These are phyloP conservation scores for Verticillium zaregamsianum DNA, from an alignment of 2,329 filamentous ascomycete species.

Conservation along the genomic window DNA sequence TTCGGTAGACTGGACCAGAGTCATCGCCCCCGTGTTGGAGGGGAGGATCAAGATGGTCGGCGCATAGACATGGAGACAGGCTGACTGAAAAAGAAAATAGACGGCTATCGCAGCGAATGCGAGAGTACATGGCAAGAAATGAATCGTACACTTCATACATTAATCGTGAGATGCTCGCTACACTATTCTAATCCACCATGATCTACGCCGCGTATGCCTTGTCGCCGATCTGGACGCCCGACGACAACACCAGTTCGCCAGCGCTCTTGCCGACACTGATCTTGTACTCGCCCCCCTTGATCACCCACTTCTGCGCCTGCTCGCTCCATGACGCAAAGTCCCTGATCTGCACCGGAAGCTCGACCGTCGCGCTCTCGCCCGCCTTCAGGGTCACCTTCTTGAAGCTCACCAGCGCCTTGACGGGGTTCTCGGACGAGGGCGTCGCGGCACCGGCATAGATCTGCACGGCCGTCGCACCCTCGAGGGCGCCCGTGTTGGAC, in stretches of 20 bases:
- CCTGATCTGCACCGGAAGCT: slow-evolving; percentile 26
- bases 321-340: slow-evolving; percentile 35
- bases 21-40: slow-evolving; percentile 73
- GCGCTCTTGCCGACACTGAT: slow-evolving; percentile 17
- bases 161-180: background rate
- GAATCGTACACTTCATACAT: background rate
- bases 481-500: slow-evolving; percentile 17
- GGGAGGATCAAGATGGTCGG: slow-evolving; percentile 61
- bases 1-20: slow-evolving; percentile 72
- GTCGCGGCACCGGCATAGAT: slow-evolving; percentile 22
- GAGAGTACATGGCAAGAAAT: background rate
- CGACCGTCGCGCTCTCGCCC: slow-evolving; percentile 25
- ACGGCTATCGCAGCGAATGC: background rate
- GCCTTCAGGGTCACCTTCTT: slow-evolving; percentile 33
- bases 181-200: background rate
- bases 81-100: background rate
- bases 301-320: slow-evolving; percentile 24
- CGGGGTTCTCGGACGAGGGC: slow-evolving; percentile 20
- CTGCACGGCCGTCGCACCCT: slow-evolving; percentile 23
- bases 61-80: background rate
- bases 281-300: slow-evolving; percentile 22
- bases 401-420: slow-evolving; percentile 40
- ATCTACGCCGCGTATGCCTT: background rate
- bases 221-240: background rate
- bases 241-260: slow-evolving; percentile 14